Conservation (phyloP, 73 alveolate genomes). For the Uronychia binucleata region DNA sequence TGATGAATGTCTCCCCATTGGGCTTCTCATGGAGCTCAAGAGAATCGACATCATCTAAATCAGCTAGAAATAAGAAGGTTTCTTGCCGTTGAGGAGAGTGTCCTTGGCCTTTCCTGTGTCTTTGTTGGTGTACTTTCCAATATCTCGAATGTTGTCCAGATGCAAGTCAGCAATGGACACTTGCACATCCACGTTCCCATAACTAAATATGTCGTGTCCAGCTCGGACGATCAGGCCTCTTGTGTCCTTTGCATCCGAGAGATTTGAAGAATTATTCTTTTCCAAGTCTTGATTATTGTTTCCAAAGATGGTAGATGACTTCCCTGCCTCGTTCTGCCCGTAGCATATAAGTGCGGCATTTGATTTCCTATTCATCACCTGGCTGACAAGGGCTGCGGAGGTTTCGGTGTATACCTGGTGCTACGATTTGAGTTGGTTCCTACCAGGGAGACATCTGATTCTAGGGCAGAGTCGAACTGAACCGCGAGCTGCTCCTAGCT, state of each 20-base stretch:
- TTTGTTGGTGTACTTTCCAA: slow-evolving; percentile 18
- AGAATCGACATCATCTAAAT: neutral
- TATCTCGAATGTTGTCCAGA: slow-evolving; percentile 23
- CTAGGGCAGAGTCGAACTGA: neutral
- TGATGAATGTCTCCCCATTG: slow-evolving; percentile 3
- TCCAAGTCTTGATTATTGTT: slow-evolving; percentile 19
- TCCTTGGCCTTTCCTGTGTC: neutral
- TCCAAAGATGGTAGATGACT: slow-evolving; percentile 5
- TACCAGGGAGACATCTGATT: neutral
- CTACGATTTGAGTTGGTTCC: neutral
- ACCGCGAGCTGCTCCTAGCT: neutral
- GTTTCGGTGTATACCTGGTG: neutral
- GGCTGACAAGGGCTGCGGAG: neutral
- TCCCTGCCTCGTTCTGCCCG: slow-evolving; percentile 29
- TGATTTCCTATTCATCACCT: neutral
- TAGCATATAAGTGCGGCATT: neutral
- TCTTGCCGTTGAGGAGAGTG: neutral
- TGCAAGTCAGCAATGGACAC: slow-evolving; percentile 3
- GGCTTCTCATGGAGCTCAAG: slow-evolving; percentile 18
- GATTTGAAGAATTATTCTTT: slow-evolving; percentile 14
- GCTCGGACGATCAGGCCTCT: slow-evolving; percentile 27
- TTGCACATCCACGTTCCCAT: neutral
- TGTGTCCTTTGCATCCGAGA: slow-evolving; percentile 11
- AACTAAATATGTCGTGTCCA: neutral
- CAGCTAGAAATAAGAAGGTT: neutral